Base-by-base conservation (phyloP, 1,139 yeast species). In the Hyphopichia wangnamkhiaoensis region DNA sequence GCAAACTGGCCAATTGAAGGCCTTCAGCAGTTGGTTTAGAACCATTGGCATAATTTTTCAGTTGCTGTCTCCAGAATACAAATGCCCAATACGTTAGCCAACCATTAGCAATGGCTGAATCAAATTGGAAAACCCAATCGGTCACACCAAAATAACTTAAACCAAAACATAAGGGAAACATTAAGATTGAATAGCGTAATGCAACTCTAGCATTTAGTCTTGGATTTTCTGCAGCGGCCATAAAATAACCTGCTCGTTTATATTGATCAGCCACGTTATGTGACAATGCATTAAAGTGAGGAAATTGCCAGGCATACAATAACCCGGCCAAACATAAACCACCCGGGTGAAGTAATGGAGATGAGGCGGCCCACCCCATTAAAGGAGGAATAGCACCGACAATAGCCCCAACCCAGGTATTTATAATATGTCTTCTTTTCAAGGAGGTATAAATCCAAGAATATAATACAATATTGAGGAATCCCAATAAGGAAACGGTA, bases 311-410 rank as follows among this genome's bases (percentile, higher is more conserved):
- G 4, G 98, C 96, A 59, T 87, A 93, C 31, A 93, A 69, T 40
- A 94, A 67, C 0, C 85, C 90, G 1, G 98, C 98, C 26, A 91
- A 68, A 55, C 94, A 83, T 98, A 98, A 93, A 3, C 95, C 95
- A 6, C 94, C 97, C 0, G 98, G 97, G 46, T 88, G 89, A 4
- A 72, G 52, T 37, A 93, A 66, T 1, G 95, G 80, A 2, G 88
- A 80, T 3, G 96, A 86, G 0, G 97, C 96, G 1, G 96, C 96
- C 98, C 98, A 93, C 2, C 99, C 99, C 99, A 93, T 93, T 38
- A 94, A 73, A 24, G 99, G 99, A 1, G 99, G 98, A 31, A 93
- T 86, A 0, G 98, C 98, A 3, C 99, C 99, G 2, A 94, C 98
- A 8, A 94, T 59, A 1, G 98, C 98, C 17, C 99, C 99, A 1